These are phyloP conservation scores for Apiospora phragmitis DNA, from an alignment of 2,329 filamentous ascomycete genomes.

Conservation along the genomic window DNA sequence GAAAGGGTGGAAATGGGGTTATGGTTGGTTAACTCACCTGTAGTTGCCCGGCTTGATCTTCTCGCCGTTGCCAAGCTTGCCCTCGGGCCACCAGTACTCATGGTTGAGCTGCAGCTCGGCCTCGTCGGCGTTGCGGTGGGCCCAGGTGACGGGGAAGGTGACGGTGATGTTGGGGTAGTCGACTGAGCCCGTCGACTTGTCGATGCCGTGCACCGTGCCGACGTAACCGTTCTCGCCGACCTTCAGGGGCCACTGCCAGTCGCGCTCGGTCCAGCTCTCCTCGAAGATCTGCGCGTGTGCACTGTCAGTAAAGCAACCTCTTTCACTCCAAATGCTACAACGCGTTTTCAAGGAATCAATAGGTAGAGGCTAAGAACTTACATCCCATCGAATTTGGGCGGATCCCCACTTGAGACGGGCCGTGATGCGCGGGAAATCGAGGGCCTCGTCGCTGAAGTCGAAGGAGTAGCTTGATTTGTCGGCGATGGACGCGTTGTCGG, in stretches of 20 bases:
- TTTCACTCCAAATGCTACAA: too few relatives aligned
- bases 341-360: background rate
- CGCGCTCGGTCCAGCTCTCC: slow-evolving; percentile 23
- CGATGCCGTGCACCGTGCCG: slow-evolving; percentile 20
- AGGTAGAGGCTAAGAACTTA: slow-evolving; percentile 17
- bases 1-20: background rate
- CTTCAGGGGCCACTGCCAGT: slow-evolving; percentile 30
- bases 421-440: slow-evolving; percentile 32
- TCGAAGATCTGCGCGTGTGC: slow-evolving; percentile 25
- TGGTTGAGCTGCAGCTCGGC: background rate
- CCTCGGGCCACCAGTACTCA: slow-evolving; percentile 20
- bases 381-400: slow-evolving; percentile 31
- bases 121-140: background rate
- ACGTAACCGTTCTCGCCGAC: slow-evolving; percentile 29
- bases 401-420: slow-evolving; percentile 25
- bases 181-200: slow-evolving; percentile 19
- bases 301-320: background rate
- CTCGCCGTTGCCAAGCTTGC: slow-evolving; percentile 20
- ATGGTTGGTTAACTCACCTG: slow-evolving; percentile 19
- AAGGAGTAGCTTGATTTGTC: slow-evolving; percentile 23
- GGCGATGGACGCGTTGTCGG: background rate
- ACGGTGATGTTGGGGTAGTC: slow-evolving; percentile 26
- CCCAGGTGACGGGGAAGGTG: slow-evolving; percentile 22
- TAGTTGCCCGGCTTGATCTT: slow-evolving; percentile 22
- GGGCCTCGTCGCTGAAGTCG: slow-evolving; percentile 23